phyloP scores from a whole-genome alignment of 441 rosid genomes.

The Erodium moschatum region DNA sequence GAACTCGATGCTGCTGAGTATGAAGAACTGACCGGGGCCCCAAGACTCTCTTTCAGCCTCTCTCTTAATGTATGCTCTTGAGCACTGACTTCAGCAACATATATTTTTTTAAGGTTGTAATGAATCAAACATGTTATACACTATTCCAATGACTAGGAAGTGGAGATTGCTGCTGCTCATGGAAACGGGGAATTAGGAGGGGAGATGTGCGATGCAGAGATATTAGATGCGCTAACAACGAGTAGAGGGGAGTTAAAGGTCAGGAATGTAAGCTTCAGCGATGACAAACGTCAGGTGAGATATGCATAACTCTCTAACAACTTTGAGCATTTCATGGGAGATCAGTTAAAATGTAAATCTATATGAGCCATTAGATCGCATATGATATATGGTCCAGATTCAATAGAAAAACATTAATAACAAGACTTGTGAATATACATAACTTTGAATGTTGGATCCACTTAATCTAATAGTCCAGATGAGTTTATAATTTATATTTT shows the following conservation, averaged over 20 bases:
- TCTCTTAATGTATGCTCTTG: slow-evolving; percentile 30
- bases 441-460: too few species aligned
- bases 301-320: neutral
- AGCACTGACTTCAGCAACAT: too few species aligned
- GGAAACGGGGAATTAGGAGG: neutral
- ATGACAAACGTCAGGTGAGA: neutral
- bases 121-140: neutral
- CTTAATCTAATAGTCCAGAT: too few species aligned
- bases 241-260: neutral
- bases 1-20: slow-evolving; percentile 74
- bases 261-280: neutral
- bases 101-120: neutral
- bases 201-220: slow-evolving; percentile 1
- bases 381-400: too few species aligned
- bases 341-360: too few species aligned
- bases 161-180: neutral
- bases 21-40: slow-evolving; percentile 51
- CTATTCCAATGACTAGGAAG: neutral
- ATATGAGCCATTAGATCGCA: too few species aligned
- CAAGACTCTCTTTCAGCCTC: slow-evolving; percentile 20
- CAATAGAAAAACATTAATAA: too few species aligned
- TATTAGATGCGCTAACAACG: neutral
- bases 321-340: too few species aligned
- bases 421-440: too few species aligned
- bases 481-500: too few species aligned